These are phyloP conservation scores for Ceratocystis destructans DNA, from an alignment of 2,329 filamentous ascomycete species.

Conservation along the genomic window DNA sequence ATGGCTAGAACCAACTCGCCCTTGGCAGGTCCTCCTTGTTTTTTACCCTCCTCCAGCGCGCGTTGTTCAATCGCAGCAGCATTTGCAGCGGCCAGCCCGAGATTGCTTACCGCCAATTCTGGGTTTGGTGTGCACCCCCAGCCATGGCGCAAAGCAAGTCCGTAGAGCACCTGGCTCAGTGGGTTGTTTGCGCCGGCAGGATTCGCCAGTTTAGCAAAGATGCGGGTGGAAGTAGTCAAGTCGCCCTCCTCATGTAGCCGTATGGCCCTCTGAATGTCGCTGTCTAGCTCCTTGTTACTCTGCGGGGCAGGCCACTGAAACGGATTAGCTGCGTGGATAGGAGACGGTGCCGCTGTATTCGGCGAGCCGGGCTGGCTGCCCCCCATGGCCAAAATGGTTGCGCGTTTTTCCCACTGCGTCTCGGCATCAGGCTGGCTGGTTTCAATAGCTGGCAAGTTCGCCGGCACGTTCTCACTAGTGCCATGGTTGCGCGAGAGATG, in stretches of 20 bases:
- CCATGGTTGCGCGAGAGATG: conserved; percentile 46
- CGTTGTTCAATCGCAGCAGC: conserved; percentile 75
- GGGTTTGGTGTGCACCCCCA: conserved; percentile 75
- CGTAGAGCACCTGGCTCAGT: conserved; percentile 88
- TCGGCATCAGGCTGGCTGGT: conserved; percentile 35
- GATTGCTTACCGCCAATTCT: conserved; percentile 62
- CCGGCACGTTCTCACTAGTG: conserved; percentile 61
- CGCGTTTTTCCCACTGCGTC: conserved; percentile 80
- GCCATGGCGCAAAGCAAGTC: conserved; percentile 78
- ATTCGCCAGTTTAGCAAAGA: conserved; percentile 76
- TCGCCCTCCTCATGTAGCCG: conserved; percentile 76
- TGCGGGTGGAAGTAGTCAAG: conserved; percentile 61
- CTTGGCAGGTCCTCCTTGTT: conserved; percentile 87
- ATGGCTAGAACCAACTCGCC: conserved; percentile 93
- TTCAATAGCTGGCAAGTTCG: conserved; percentile 63
- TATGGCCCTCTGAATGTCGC: conserved; percentile 90
- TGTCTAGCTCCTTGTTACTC: conserved; percentile 34
- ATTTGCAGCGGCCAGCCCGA: conserved; percentile 80
- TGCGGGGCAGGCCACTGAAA: conserved; percentile 24
- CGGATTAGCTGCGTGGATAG: conserved; percentile 20
- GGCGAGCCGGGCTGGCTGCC: conserved; percentile 27
- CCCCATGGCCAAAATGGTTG: conserved; percentile 57
- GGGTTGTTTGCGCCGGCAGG: conserved; percentile 79
- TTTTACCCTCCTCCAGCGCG: conserved; percentile 73
- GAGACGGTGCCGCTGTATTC: conserved; percentile 23